Evolutionary conservation across 2,329 filamentous ascomycete genomes (phyloP).

Genomic region (Fusarium sp.): DNA sequence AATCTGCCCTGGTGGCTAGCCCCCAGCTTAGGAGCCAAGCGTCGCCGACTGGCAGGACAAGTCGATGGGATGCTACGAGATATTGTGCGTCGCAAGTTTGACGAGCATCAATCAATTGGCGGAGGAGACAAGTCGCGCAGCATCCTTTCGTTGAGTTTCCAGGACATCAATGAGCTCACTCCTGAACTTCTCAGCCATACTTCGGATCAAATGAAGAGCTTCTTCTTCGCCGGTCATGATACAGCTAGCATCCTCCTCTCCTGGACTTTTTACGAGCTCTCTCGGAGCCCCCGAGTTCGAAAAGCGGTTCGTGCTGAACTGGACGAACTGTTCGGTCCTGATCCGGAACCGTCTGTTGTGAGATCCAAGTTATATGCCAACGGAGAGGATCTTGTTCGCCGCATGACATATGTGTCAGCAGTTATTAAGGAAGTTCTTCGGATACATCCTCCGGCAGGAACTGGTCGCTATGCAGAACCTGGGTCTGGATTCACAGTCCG

Average conservation of each 20-base stretch:
- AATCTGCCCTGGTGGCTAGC: not conserved
- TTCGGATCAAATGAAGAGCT: slow-evolving; percentile 53
- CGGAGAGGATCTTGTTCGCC: slow-evolving; percentile 38
- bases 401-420: slow-evolving; percentile 51
- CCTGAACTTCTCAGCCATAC: slow-evolving; percentile 45
- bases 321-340: slow-evolving; percentile 32
- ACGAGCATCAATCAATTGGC: not conserved
- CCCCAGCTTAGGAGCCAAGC: not conserved
- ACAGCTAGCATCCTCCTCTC: slow-evolving; percentile 53
- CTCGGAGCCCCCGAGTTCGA: slow-evolving; percentile 45
- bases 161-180: slow-evolving; percentile 44
- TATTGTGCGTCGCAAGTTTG: not conserved
- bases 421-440: slow-evolving; percentile 55
- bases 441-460: slow-evolving; percentile 49
- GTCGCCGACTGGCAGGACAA: not conserved
- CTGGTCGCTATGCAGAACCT: slow-evolving; percentile 46
- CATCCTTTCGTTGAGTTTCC: slow-evolving; percentile 50
- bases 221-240: slow-evolving; percentile 57
- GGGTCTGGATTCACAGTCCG: slow-evolving; percentile 25
- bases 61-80: not conserved
- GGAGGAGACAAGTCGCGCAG: slow-evolving; percentile 18
- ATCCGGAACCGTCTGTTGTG: not conserved
- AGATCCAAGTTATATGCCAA: not conserved
- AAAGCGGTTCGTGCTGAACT: slow-evolving; percentile 50
- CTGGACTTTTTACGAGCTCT: slow-evolving; percentile 54